Evolutionary conservation across 441 rosid species (phyloP).

Genomic region (Dalechampia spathulata): DNA sequence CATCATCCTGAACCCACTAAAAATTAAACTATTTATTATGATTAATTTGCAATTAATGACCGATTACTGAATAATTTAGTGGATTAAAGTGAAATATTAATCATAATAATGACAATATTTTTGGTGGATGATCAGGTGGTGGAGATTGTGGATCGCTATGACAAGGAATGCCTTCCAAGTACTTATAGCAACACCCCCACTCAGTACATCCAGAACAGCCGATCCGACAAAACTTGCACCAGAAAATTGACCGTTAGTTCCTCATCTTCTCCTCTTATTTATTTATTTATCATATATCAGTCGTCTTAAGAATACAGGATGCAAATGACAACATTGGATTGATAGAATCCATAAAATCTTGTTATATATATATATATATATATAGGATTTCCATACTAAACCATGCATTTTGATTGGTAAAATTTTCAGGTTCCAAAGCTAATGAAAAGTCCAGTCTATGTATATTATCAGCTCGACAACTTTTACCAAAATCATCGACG

Average conservation of each 20-base stretch:
- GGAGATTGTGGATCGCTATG: constrained; percentile 70
- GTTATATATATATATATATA: no score
- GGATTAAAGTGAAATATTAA: no score
- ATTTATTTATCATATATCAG: background rate
- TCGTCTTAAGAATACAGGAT: no score
- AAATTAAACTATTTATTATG: no score
- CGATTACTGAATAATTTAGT: no score
- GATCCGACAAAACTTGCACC: constrained; percentile 34
- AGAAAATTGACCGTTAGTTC: constrained; percentile 43
- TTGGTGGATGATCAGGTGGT: constrained; percentile 44
- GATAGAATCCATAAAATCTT: no score
- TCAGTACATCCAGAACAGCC: constrained; percentile 37
- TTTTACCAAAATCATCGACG: constrained; percentile 86
- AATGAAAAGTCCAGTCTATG: constrained; percentile 70
- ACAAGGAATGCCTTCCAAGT: constrained; percentile 47
- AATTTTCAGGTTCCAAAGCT: constrained; percentile 45
- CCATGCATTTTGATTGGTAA: background rate
- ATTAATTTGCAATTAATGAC: no score
- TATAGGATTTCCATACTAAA: no score
- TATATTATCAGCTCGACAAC: constrained; percentile 82
- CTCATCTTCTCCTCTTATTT: background rate
- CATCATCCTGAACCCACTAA: no score
- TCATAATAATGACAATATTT: no score
- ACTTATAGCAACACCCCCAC: constrained; percentile 29
- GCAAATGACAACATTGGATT: no score